Evolutionary conservation across 805 yeast species (phyloP).

Genomic region (Saccharomycopsis sp.): DNA sequence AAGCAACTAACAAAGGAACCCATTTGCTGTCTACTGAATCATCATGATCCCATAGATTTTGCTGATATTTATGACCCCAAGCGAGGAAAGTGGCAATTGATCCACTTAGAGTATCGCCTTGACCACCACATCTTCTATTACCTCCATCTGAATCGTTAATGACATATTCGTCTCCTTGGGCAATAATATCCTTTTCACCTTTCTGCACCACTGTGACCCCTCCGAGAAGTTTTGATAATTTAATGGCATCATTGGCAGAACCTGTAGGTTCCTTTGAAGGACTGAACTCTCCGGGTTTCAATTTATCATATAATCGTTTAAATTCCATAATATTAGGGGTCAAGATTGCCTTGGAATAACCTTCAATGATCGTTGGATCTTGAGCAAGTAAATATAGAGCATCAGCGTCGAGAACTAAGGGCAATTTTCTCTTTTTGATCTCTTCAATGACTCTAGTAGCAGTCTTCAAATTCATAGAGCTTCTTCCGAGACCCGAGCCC

Average conservation of each 20-base stretch:
- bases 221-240: conserved; percentile 40
- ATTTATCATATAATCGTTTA: conserved; percentile 38
- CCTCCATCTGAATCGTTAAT: conserved; percentile 49
- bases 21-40: conserved; percentile 22
- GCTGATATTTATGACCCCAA: conserved; percentile 60
- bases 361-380: conserved; percentile 42
- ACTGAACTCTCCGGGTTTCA: conserved; percentile 18
- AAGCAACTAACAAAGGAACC: conserved; percentile 44
- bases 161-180: conserved; percentile 34
- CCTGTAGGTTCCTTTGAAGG: conserved; percentile 6
- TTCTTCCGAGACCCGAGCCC: conserved; percentile 94
- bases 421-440: conserved; percentile 45
- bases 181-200: conserved; percentile 59
- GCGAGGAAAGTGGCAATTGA: conserved; percentile 71
- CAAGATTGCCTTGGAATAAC: conserved; percentile 50
- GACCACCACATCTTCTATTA: conserved; percentile 83
- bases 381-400: conserved; percentile 59
- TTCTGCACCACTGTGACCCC: conserved; percentile 62
- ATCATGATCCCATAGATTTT: conserved; percentile 45
- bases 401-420: conserved; percentile 87
- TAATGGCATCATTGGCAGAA: conserved; percentile 22
- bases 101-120: conserved; percentile 90
- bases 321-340: conserved; percentile 92
- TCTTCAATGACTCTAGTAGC: conserved; percentile 48
- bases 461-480: conserved; percentile 50